phyloP scores from a whole-genome alignment of 495 filamentous ascomycete genomes.

The Apodospora peruviana region DNA sequence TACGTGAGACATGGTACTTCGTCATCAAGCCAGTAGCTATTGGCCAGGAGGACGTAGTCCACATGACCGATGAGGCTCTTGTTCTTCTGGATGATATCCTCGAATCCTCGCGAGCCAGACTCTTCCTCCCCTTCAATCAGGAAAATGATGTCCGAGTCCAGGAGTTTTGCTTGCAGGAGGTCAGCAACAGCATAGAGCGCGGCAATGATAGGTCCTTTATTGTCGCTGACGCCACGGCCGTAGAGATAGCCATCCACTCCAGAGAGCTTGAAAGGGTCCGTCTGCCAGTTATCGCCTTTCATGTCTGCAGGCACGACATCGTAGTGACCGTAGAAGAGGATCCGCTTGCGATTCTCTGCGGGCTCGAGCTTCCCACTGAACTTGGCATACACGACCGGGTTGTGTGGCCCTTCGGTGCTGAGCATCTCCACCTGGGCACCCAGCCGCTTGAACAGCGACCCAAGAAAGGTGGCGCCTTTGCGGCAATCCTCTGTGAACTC shows the following conservation, averaged over 20 bases:
- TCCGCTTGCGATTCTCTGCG: slow-evolving; percentile 61
- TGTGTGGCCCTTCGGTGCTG: slow-evolving; percentile 62
- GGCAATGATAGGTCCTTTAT: slow-evolving; percentile 91
- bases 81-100: slow-evolving; percentile 66
- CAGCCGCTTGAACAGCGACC: slow-evolving; percentile 80
- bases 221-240: slow-evolving; percentile 93
- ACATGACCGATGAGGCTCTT: slow-evolving; percentile 83
- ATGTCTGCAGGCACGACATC: slow-evolving; percentile 94
- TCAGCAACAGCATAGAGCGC: slow-evolving; percentile 90
- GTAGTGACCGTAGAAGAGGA: slow-evolving; percentile 97
- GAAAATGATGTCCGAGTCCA: slow-evolving; percentile 85
- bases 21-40: slow-evolving; percentile 98
- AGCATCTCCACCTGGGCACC: slow-evolving; percentile 85
- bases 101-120: slow-evolving; percentile 84
- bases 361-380: slow-evolving; percentile 66
- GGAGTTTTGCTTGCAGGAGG: slow-evolving; percentile 65
- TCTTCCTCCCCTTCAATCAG: slow-evolving; percentile 97
- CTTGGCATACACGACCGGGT: slow-evolving; percentile 84
- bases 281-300: slow-evolving; percentile 70
- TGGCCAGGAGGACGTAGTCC: slow-evolving; percentile 90
- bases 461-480: slow-evolving; percentile 84
- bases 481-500: slow-evolving; percentile 86
- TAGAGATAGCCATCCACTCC: slow-evolving; percentile 91
- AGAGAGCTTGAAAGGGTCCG: slow-evolving; percentile 77
- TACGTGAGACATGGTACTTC: slow-evolving; percentile 93